Evolutionary conservation across 306 rosid genomes (phyloP), one percentile per base, ranked within the genome.

Genomic region (Sechiopsis laciniata): DNA sequence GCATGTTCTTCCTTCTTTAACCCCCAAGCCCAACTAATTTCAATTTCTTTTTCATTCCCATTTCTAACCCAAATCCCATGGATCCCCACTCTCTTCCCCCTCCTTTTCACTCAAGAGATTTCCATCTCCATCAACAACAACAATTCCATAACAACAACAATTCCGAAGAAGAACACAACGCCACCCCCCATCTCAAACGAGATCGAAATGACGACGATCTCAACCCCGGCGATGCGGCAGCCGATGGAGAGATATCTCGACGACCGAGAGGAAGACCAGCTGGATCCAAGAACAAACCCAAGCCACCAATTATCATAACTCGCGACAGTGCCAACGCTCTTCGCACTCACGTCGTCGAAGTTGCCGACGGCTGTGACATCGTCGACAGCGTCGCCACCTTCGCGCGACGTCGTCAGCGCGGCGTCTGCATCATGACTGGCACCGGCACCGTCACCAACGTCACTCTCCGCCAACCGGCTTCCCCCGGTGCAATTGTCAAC

Each of bases 291-390:
- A 95, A 95, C 91, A 95, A 91, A 63, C 97, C 92, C 0, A 95
- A 91, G 76, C 99, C 99, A 0, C 99, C 99, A 0, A 95, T 95
- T 75, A 95, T 95, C 81, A 95, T 95, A 71, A 87, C 96, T 1
- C 90, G 95, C 3, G 99, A 95, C 84, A 95, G 99, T 56, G 96
- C 99, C 1, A 95, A 95, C 56, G 97, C 99, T 16, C 87, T 95
- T 1, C 86, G 90, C 1, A 91, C 99, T 6, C 99, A 95, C 66
- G 97, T 95, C 22, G 88, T 95, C 92, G 99, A 95, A 61, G 86
- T 95, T 10, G 89, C 90, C 2, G 99, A 95, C 45, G 97, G 97
- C 1, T 88, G 92, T 15, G 99, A 95, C 71, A 82, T 95, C 57
- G 81, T 91, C 19, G 97, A 95, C 9, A 86, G 97, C 19, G 90